Evolutionary conservation across 768 basidiomycete species (phyloP).

Genomic region (Podaxis sp.): DNA sequence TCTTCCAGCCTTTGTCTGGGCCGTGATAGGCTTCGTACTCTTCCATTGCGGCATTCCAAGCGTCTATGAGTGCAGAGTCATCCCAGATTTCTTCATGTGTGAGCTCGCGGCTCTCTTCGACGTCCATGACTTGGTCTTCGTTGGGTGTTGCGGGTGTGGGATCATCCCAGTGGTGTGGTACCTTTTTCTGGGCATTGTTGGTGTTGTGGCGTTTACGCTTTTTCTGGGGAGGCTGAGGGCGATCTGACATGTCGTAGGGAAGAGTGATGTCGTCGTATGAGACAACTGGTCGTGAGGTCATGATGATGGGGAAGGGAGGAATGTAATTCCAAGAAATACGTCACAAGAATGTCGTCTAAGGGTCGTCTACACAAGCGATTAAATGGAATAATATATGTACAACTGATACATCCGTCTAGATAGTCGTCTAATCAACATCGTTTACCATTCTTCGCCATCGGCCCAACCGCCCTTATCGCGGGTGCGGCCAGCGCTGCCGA

Average conservation of each 20-base stretch:
- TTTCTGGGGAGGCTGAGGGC: slow-evolving; percentile 33
- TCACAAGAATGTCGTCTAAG: not conserved
- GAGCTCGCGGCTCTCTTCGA: slow-evolving; percentile 60
- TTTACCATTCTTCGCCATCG: slow-evolving; percentile 30
- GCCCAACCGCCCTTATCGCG: slow-evolving; percentile 83
- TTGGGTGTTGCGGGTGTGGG: slow-evolving; percentile 21
- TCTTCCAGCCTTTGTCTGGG: slow-evolving; percentile 70
- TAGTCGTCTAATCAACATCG: slow-evolving; percentile 16
- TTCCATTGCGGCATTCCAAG: slow-evolving; percentile 82
- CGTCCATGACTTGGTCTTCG: slow-evolving; percentile 26
- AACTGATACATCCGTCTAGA: not conserved
- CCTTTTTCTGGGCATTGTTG: slow-evolving; percentile 27
- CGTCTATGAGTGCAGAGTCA: slow-evolving; percentile 77
- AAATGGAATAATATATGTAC: not conserved
- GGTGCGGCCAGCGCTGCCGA: slow-evolving; percentile 58
- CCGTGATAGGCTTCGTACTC: slow-evolving; percentile 80
- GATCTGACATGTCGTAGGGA: slow-evolving; percentile 29
- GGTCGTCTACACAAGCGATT: slow-evolving; percentile 1
- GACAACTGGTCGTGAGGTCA: slow-evolving; percentile 45
- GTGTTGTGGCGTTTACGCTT: slow-evolving; percentile 51
- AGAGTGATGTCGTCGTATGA: slow-evolving; percentile 67
- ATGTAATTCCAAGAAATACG: not conserved
- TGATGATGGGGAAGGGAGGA: slow-evolving; percentile 13
- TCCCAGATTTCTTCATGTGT: slow-evolving; percentile 83
- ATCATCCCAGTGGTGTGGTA: slow-evolving; percentile 44